These are phyloP conservation scores for Pisolithus thermaeus DNA, from an alignment of 1,284 basidiomycete species.

Conservation along the genomic window DNA sequence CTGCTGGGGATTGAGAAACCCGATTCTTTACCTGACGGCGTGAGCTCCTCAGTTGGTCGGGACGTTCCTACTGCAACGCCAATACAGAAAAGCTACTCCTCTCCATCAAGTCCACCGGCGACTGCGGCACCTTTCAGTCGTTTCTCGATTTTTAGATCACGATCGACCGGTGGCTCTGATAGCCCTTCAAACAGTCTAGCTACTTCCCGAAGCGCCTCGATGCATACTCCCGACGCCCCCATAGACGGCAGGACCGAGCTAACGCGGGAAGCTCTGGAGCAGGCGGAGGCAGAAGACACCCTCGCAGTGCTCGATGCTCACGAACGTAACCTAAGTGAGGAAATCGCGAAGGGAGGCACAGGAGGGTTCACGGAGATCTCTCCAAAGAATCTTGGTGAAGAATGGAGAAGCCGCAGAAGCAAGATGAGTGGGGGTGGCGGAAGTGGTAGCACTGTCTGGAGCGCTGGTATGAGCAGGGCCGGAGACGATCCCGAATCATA, in stretches of 20 bases:
- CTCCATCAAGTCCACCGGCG: constrained; percentile 30
- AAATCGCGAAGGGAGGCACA: constrained; percentile 65
- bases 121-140: constrained; percentile 38
- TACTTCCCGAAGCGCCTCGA: constrained; percentile 25
- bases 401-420: constrained; percentile 54
- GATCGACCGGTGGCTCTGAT: constrained; percentile 41
- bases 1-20: constrained; percentile 82
- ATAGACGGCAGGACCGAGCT: constrained; percentile 38
- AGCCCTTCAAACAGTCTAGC: constrained; percentile 43
- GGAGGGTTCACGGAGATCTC: constrained; percentile 76
- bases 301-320: constrained; percentile 70
- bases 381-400: constrained; percentile 38
- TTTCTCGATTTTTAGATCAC: constrained; percentile 66
- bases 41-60: constrained; percentile 12
- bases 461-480: constrained; percentile 67
- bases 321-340: constrained; percentile 64
- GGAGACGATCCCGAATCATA: constrained; percentile 38
- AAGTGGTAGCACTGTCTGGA: constrained; percentile 75
- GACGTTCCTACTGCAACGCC: constrained; percentile 27
- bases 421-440: constrained; percentile 49
- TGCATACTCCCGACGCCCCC: constrained; percentile 15
- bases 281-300: constrained; percentile 67
- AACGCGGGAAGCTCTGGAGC: constrained; percentile 70
- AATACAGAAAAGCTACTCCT: constrained; percentile 39
- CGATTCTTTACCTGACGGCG: constrained; percentile 25